Conservation (phyloP, 306 rosid genomes). For the Trifolium subterraneum region DNA sequence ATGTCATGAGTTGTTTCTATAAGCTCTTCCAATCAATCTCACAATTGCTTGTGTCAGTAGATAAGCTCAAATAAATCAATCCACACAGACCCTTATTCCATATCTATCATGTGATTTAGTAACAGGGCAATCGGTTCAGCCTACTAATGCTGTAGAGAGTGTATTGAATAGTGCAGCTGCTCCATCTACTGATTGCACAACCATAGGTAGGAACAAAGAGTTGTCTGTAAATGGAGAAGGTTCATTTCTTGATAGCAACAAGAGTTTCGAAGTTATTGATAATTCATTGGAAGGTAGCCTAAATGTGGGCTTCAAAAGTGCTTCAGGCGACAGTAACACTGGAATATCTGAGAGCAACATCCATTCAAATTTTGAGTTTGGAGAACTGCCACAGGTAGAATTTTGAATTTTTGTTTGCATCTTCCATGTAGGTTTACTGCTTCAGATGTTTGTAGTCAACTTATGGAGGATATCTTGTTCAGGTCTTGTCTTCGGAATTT, state of each 20-base stretch:
- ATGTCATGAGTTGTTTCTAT: not conserved
- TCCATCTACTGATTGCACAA: slow-evolving; percentile 28
- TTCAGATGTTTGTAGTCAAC: slow-evolving; percentile 31
- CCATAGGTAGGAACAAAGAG: slow-evolving; percentile 30
- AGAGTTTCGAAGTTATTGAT: slow-evolving; percentile 29
- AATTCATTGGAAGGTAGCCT: slow-evolving; percentile 37
- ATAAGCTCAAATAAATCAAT: not conserved
- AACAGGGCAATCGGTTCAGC: slow-evolving; percentile 25
- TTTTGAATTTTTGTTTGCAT: slow-evolving; percentile 8
- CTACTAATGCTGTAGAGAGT: slow-evolving; percentile 41
- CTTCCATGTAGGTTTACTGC: slow-evolving; percentile 9
- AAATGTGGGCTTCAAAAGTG: slow-evolving; percentile 47
- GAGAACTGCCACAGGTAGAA: slow-evolving; percentile 44
- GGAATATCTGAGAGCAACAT: slow-evolving; percentile 35
- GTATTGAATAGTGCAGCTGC: slow-evolving; percentile 38
- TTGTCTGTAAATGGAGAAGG: slow-evolving; percentile 36
- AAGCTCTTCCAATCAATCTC: not conserved
- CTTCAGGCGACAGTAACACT: slow-evolving; percentile 24
- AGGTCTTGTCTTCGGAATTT: slow-evolving; percentile 49
- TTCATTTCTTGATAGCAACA: slow-evolving; percentile 39
- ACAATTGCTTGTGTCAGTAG: not conserved
- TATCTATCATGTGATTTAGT: slow-evolving; percentile 36
- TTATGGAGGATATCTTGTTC: slow-evolving; percentile 27
- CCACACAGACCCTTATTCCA: not conserved
- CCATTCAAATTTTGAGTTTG: slow-evolving; percentile 42